Base-by-base conservation (phyloP, 306 rosid genomes). In the Quercus suber region DNA sequence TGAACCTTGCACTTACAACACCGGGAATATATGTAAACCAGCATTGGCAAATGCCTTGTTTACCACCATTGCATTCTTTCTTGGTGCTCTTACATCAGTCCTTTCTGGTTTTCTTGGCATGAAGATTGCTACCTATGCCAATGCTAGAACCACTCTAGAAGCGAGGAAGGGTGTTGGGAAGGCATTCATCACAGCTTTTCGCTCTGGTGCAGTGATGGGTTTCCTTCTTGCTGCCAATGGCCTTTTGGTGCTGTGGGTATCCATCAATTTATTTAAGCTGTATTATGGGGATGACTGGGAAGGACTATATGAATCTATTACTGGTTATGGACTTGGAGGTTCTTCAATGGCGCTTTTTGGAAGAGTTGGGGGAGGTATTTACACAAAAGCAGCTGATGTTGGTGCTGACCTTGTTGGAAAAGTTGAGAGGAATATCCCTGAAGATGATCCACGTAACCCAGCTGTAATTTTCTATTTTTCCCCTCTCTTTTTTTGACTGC, bases 341-440 rank as follows among this genome's bases (percentile, higher is more conserved):
- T 91, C 89, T 33, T 91, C 97, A 53, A 91, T 91, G 97, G 93
- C 97, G 12, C 88, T 91, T 74, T 89, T 89, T 55, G 93, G 91
- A 76, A 88, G 97, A 82, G 92, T 91, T 80, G 93, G 93, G 6
- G 93, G 93, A 67, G 97, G 93, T 30, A 88, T 89, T 45, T 91
- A 89, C 83, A 91, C 96, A 52, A 91, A 89, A 86, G 96, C 96
- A 49, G 97, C 93, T 63, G 93, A 88, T 91, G 93, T 89, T 82
- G 97, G 97, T 45, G 97, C 93, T 81, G 93, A 88, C 72, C 97
- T 91, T 23, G 93, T 89, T 2, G 91, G 90, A 7, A 88, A 89
- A 57, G 91, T 88, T 56, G 93, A 91, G 75, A 82, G 80, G 76
- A 88, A 89, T 77, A 89, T 91, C 53, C 96, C 92, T 0, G 93